A percentile compares a stretch with the other conserved stretches of the same genome.
Evolutionary conservation across 2,329 filamentous ascomycete genomes (phyloP).

Genomic region (Talaromyces sp.): DNA sequence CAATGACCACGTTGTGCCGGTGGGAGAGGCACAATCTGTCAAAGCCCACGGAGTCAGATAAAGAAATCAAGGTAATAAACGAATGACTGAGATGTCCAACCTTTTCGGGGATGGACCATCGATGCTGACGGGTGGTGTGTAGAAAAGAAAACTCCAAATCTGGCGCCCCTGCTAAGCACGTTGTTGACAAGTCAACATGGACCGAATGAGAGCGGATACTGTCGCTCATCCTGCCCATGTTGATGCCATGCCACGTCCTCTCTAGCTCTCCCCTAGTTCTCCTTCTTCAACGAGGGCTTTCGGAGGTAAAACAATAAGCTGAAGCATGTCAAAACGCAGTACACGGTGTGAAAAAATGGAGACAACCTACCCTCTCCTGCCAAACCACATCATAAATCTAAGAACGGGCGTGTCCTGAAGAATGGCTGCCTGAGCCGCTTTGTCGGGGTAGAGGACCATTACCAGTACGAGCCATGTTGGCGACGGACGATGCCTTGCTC

Average conservation of each 20-base stretch:
- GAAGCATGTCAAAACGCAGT: neutral
- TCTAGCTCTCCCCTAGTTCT: neutral
- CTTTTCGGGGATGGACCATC: neutral
- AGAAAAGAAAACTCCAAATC: constrained; percentile 4
- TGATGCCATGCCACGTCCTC: constrained; percentile 1
- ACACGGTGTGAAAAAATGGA: neutral
- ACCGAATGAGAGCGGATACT: neutral
- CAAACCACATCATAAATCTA: neutral
- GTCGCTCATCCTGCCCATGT: neutral
- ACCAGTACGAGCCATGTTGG: constrained; percentile 17
- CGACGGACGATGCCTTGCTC: constrained; percentile 20
- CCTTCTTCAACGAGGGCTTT: neutral
- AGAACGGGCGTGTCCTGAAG: neutral
- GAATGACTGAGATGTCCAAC: neutral
- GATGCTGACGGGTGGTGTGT: neutral
- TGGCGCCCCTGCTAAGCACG: constrained; percentile 3
- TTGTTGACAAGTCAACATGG: neutral
- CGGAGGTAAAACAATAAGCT: neutral
- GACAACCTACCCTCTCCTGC: neutral
- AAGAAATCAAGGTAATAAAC: neutral
- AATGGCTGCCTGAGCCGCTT: neutral
- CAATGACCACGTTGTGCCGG: neutral
- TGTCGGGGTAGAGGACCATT: constrained; percentile 16
- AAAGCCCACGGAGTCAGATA: neutral
- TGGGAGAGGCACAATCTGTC: neutral